phyloP scores from a whole-genome alignment of 1,284 basidiomycete species.

The Marasmius fiardii region DNA sequence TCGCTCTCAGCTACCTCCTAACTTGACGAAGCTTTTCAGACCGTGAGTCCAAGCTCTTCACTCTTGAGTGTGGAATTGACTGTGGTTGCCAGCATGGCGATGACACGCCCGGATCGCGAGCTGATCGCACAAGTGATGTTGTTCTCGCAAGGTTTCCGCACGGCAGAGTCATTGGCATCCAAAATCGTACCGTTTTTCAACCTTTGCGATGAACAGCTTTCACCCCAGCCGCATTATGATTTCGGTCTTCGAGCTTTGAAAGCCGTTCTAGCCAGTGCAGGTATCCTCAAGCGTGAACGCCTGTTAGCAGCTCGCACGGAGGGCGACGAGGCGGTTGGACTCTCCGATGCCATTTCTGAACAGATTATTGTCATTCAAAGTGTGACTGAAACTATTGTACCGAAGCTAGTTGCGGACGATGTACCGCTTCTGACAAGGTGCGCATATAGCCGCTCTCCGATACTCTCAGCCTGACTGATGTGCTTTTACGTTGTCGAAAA shows the following conservation, averaged over 20 bases:
- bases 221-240: slow-evolving; percentile 98
- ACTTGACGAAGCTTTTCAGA: slow-evolving; percentile 93
- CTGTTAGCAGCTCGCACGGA: slow-evolving; percentile 53
- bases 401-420: slow-evolving; percentile 97
- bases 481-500: neutral
- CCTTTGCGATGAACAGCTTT: slow-evolving; percentile 95
- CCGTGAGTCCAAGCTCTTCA: slow-evolving; percentile 51
- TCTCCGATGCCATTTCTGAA: slow-evolving; percentile 77
- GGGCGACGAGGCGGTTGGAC: slow-evolving; percentile 42
- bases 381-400: slow-evolving; percentile 98
- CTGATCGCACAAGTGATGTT: slow-evolving; percentile 99
- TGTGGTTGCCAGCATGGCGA: slow-evolving; percentile 79
- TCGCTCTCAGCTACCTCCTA: slow-evolving; percentile 95
- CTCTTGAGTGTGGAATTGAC: neutral
- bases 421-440: slow-evolving; percentile 91
- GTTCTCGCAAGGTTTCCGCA: slow-evolving; percentile 99
- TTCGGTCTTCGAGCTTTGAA: slow-evolving; percentile 98
- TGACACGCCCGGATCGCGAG: slow-evolving; percentile 98
- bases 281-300: slow-evolving; percentile 94
- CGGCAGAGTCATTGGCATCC: slow-evolving; percentile 92
- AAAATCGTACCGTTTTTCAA: slow-evolving; percentile 99
- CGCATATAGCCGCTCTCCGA: slow-evolving; percentile 18
- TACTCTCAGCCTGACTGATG: slow-evolving; percentile 7
- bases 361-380: slow-evolving; percentile 98
- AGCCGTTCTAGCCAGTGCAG: slow-evolving; percentile 93